Evolutionary conservation across 495 filamentous ascomycete species (phyloP).

Genomic region (Annulohypoxylon maeteangense): DNA sequence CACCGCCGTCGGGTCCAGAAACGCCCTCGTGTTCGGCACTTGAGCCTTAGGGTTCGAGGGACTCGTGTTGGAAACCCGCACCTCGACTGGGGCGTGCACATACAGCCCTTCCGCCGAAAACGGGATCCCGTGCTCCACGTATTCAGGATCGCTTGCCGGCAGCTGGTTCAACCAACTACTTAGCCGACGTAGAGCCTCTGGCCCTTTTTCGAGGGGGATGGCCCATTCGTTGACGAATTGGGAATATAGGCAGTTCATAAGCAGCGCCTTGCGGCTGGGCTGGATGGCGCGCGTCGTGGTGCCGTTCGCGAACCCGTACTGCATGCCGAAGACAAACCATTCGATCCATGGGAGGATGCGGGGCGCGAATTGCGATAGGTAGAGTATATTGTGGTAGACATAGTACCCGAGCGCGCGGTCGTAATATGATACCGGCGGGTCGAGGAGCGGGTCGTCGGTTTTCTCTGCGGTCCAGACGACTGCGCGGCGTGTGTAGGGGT

Average conservation of each 20-base stretch:
- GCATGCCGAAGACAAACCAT: conserved; percentile 94
- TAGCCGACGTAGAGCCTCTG: conserved; percentile 85
- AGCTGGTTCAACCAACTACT: conserved; percentile 84
- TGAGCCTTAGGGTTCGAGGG: conserved; percentile 69
- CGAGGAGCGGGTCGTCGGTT: conserved; percentile 60
- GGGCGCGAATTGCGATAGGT: conserved; percentile 79
- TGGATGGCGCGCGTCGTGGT: conserved; percentile 76
- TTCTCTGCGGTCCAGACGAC: conserved; percentile 87
- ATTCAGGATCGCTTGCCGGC: conserved; percentile 59
- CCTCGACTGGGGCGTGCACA: conserved; percentile 71
- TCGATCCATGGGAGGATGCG: conserved; percentile 85
- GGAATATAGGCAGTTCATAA: conserved; percentile 96
- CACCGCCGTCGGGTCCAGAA: conserved; percentile 73
- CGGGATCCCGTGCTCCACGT: conserved; percentile 76
- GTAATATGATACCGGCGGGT: conserved; percentile 72
- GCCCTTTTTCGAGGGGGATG: conserved; percentile 86
- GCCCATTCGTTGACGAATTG: conserved; percentile 99
- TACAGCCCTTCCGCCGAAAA: conserved; percentile 81
- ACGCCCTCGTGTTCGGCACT: conserved; percentile 67
- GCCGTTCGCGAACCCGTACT: conserved; percentile 86
- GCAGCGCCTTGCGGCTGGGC: conserved; percentile 77
- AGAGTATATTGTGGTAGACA: conserved; percentile 89
- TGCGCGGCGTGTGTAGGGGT: conserved; percentile 86
- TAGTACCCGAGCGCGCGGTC: conserved; percentile 83
- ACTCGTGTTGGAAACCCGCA: conserved; percentile 44